These are phyloP conservation scores for Penicillium waksmanii DNA, from an alignment of 495 filamentous ascomycete genomes.

Conservation along the genomic window DNA sequence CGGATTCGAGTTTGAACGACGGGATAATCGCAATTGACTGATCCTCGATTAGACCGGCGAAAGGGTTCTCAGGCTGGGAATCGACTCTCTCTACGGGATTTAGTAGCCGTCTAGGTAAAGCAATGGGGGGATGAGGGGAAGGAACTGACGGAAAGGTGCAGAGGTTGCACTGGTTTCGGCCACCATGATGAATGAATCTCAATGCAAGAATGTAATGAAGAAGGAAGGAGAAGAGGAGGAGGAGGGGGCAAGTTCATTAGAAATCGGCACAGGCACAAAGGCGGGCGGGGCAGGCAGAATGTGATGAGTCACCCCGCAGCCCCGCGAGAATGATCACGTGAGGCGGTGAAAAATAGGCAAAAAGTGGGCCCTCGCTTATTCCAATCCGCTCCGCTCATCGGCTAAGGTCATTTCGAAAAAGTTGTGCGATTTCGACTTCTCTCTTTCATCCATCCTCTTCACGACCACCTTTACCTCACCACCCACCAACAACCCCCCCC, in stretches of 20 bases:
- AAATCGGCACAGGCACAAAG: neutral
- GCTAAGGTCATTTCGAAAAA: neutral
- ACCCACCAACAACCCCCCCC: slow-evolving; percentile 11
- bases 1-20: slow-evolving; percentile 91
- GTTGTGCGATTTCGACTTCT: slow-evolving; percentile 4
- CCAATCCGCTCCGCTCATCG: too few species aligned
- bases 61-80: slow-evolving; percentile 88
- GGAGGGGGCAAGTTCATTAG: slow-evolving; percentile 8
- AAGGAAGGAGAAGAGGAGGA: slow-evolving; percentile 8
- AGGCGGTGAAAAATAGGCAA: neutral
- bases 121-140: slow-evolving; percentile 11
- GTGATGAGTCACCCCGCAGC: slow-evolving; percentile 1
- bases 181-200: slow-evolving; percentile 31
- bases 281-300: neutral
- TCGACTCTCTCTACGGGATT: slow-evolving; percentile 68
- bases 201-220: slow-evolving; percentile 5
- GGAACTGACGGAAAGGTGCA: slow-evolving; percentile 50
- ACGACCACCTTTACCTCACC: slow-evolving; percentile 9
- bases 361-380: neutral
- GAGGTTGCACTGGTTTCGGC: slow-evolving; percentile 27
- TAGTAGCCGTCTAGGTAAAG: slow-evolving; percentile 49
- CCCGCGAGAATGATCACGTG: neutral
- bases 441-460: slow-evolving; percentile 3
- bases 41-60: slow-evolving; percentile 79
- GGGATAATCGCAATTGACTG: slow-evolving; percentile 86